phyloP scores from a whole-genome alignment of 805 yeast species.

The Hanseniaspora singularis region DNA sequence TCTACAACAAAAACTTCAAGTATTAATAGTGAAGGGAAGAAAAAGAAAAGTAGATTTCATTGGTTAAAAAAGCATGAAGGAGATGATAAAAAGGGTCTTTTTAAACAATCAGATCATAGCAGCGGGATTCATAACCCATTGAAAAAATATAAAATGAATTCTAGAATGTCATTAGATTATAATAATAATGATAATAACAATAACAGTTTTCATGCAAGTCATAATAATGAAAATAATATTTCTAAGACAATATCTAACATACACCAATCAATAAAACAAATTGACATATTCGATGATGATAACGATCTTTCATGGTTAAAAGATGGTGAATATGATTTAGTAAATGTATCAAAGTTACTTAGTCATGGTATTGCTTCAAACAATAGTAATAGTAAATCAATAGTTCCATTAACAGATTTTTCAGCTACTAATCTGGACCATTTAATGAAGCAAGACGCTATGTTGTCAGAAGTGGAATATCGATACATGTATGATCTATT shows the following conservation, averaged over 20 bases:
- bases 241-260: not conserved
- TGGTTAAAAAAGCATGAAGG: not conserved
- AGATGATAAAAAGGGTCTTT: not conserved
- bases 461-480: slow-evolving; percentile 12
- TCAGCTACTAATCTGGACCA: slow-evolving; percentile 6
- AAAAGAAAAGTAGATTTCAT: not conserved
- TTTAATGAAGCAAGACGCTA: slow-evolving; percentile 15
- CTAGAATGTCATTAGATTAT: not conserved
- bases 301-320: not conserved
- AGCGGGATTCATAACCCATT: not conserved
- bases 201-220: not conserved
- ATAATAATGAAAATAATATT: not conserved
- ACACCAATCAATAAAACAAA: not conserved
- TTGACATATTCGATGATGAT: not conserved
- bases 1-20: too few relatives aligned
- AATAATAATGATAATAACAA: too few relatives aligned
- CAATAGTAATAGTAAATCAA: not conserved
- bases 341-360: slow-evolving; percentile 9
- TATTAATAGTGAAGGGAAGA: too few relatives aligned
- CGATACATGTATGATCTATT: slow-evolving; percentile 13
- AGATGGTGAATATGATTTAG: slow-evolving; percentile 10
- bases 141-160: not conserved
- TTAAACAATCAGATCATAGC: not conserved
- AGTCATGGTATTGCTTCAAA: slow-evolving; percentile 2
- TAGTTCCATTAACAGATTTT: not conserved